phyloP scores from a whole-genome alignment of 2,329 filamentous ascomycete species.

The Colletotrichum musicola region DNA sequence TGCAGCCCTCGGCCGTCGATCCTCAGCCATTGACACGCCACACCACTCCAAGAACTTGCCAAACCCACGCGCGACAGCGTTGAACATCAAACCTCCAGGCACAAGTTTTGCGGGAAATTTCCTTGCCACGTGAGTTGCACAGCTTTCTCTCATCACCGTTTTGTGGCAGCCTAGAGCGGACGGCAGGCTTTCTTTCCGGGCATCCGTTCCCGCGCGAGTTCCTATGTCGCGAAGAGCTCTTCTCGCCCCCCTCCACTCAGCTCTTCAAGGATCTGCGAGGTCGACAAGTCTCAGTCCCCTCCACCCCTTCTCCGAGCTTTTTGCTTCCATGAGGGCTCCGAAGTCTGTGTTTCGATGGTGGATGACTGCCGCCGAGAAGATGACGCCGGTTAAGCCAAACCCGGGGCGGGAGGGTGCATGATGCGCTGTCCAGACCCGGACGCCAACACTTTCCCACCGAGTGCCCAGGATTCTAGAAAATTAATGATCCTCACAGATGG shows the following conservation, averaged over 20 bases:
- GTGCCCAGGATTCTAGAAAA: conserved; percentile 13
- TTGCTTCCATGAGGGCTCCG: neutral
- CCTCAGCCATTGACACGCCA: conserved; percentile 10
- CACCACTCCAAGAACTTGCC: neutral
- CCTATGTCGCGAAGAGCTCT: neutral
- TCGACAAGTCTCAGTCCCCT: no score
- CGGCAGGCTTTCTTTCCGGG: neutral
- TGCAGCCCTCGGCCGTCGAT: conserved; percentile 15
- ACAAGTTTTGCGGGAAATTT: neutral
- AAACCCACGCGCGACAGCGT: neutral
- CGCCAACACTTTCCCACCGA: neutral
- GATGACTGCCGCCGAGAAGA: neutral
- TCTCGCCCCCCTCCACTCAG: no score
- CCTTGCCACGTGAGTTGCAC: conserved; percentile 16
- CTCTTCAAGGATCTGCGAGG: no score
- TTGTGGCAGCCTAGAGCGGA: neutral
- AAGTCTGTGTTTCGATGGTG: neutral
- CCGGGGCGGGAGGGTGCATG: conserved; percentile 23
- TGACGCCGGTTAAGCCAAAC: neutral
- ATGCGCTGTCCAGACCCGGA: neutral
- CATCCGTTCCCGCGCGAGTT: neutral
- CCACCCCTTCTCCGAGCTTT: no score
- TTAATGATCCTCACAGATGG: neutral
- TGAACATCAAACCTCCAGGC: no score
- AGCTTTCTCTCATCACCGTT: neutral